Percentiles rank a stretch among this genome's conserved stretches.
Conservation (phyloP, 371 early-diverging fungal species). For the Mucor circinelloides region DNA sequence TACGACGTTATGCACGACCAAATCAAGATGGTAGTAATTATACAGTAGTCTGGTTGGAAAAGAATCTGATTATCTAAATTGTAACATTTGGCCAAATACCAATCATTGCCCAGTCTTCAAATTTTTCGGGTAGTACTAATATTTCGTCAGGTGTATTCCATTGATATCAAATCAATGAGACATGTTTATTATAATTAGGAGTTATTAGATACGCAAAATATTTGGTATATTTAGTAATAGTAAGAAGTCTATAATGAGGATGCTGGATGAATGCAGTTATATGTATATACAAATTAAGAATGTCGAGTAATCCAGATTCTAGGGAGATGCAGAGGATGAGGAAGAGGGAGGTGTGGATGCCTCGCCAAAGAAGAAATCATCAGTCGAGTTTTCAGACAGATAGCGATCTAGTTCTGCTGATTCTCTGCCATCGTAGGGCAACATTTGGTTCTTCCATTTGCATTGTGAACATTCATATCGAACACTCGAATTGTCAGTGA, state of each 20-base stretch:
- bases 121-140: background rate
- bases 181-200: background rate
- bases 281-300: background rate
- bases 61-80: too few relatives aligned
- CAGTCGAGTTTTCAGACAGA: slow-evolving; percentile 24
- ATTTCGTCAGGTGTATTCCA: background rate
- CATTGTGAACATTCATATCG: slow-evolving; percentile 46
- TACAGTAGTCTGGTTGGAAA: too few relatives aligned
- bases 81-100: too few relatives aligned
- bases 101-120: too few relatives aligned
- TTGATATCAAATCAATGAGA: background rate
- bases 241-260: background rate
- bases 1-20: too few relatives aligned
- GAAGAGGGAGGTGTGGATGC: slow-evolving; percentile 18
- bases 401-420: slow-evolving; percentile 29
- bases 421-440: slow-evolving; percentile 31
- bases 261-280: background rate
- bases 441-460: slow-evolving; percentile 42
- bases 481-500: slow-evolving; percentile 36
- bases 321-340: slow-evolving; percentile 3
- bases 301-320: background rate
- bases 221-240: background rate
- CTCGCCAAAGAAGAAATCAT: slow-evolving; percentile 18
- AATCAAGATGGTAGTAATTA: too few relatives aligned
- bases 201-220: background rate